phyloP scores from a whole-genome alignment of 129 eudicot species.

The Heracleum sosnowskyi region DNA sequence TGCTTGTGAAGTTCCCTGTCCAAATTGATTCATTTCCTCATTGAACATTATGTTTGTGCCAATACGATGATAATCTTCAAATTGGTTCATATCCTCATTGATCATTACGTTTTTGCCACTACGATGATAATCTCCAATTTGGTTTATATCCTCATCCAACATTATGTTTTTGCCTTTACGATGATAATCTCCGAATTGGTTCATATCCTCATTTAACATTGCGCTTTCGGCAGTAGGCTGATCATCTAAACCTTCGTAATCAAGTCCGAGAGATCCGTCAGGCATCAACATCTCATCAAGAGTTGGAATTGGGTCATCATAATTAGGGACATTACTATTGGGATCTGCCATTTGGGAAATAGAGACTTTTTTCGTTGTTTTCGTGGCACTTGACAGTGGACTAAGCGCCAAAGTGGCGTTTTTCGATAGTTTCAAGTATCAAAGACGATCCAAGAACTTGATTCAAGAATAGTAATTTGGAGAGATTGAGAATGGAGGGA shows the following conservation, averaged over 20 bases:
- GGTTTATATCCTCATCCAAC: neutral
- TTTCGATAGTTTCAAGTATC: neutral
- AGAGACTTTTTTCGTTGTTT: neutral
- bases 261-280: neutral
- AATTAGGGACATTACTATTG: neutral
- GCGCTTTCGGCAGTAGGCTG: neutral
- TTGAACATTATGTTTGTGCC: neutral
- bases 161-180: neutral
- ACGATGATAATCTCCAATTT: neutral
- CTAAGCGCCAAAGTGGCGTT: neutral
- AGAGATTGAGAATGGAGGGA: neutral
- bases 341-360: neutral
- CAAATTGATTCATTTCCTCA: neutral
- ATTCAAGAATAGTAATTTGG: neutral
- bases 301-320: neutral
- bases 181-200: slow-evolving; percentile 1
- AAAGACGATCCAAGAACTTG: neutral
- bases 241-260: neutral
- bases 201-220: neutral
- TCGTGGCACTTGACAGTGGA: neutral
- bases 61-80: neutral
- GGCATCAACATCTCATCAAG: neutral
- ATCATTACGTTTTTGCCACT: neutral
- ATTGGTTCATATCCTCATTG: neutral
- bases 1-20: neutral